phyloP scores from a whole-genome alignment of 1,284 basidiomycete genomes.

The Rhodotorula sp. region DNA sequence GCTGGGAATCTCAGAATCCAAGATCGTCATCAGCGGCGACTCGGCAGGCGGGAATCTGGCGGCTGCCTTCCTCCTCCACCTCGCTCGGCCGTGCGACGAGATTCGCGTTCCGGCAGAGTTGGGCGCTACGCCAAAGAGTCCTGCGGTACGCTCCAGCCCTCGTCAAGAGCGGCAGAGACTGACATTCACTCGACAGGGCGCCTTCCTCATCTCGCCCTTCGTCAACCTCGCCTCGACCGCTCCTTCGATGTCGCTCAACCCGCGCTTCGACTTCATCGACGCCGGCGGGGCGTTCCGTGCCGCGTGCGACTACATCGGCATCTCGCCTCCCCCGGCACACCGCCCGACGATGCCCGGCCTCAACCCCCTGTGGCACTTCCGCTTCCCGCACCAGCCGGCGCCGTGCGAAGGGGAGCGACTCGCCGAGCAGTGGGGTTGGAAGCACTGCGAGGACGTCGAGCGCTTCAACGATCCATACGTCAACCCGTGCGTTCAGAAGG shows the following conservation, averaged over 20 bases:
- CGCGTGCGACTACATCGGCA: constrained; percentile 34
- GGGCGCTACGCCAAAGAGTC: constrained; percentile 16
- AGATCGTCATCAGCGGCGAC: constrained; percentile 67
- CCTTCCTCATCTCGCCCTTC: constrained; percentile 34
- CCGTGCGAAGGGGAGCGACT: neutral
- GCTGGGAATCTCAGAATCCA: constrained; percentile 57
- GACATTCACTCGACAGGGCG: constrained; percentile 15
- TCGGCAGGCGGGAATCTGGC: constrained; percentile 67
- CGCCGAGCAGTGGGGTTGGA: neutral
- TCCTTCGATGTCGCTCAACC: constrained; percentile 6
- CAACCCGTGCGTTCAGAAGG: constrained; percentile 24
- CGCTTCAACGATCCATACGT: constrained; percentile 30
- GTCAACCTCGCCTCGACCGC: constrained; percentile 22
- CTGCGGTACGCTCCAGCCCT: constrained; percentile 3
- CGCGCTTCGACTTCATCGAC: constrained; percentile 21
- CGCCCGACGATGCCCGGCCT: neutral
- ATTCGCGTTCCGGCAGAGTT: constrained; percentile 25
- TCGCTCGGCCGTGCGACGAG: constrained; percentile 24
- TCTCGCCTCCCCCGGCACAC: neutral
- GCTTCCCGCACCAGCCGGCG: neutral
- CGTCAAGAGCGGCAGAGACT: neutral
- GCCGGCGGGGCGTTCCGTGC: constrained; percentile 11
- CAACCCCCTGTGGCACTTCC: neutral
- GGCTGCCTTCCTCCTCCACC: constrained; percentile 29
- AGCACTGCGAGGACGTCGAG: constrained; percentile 24